Base-by-base conservation (phyloP, 495 filamentous ascomycete genomes). In the Mytilinidion resinicola region DNA sequence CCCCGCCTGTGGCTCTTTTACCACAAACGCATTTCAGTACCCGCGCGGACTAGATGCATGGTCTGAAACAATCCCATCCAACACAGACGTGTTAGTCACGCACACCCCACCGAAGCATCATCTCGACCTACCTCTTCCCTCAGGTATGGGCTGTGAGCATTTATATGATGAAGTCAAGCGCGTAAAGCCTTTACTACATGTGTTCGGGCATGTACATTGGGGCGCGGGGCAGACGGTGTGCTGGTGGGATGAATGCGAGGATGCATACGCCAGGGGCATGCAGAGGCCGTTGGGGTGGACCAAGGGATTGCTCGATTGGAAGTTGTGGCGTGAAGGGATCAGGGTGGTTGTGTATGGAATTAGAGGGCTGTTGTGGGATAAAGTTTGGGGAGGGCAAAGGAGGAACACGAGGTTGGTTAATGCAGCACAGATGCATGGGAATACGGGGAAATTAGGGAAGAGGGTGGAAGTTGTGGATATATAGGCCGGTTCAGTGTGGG, bases 181-280 rank as follows among this genome's bases (percentile, higher is more conserved):
- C 25, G 82, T 93, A 17, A 84, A 82, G 56, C 91, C 92, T 3
- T 74, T 74, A 34, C 73, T 96, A 10, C 92, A 97, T 70, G 79
- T 96, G 55, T 96, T 95, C 72, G 92, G 91, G 5, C 93, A 97
- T 68, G 78, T 95, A 25, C 93, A 97, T 72, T 83, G 73, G 37
- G 79, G 77, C 7, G 74, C 80, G 44, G 83, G 83, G 7, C 69
- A 72, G 20, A 84, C 91, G 64, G 74, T 81, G 3, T 75, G 88
- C 0, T 90, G 83, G 73, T 96, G 85, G 82, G 90, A 95, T 68
- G 78, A 87, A 47, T 84, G 80, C 50, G 88, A 95, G 67, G 71
- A 63, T 21, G 78, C 80, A 0, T 91, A 88, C 78, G 89, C 91
- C 70, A 72, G 78, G 36, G 72, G 89, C 10, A 78, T 82, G 78